Base-by-base conservation (phyloP, 495 filamentous ascomycete species). In the Aspergillus mulundensis region DNA sequence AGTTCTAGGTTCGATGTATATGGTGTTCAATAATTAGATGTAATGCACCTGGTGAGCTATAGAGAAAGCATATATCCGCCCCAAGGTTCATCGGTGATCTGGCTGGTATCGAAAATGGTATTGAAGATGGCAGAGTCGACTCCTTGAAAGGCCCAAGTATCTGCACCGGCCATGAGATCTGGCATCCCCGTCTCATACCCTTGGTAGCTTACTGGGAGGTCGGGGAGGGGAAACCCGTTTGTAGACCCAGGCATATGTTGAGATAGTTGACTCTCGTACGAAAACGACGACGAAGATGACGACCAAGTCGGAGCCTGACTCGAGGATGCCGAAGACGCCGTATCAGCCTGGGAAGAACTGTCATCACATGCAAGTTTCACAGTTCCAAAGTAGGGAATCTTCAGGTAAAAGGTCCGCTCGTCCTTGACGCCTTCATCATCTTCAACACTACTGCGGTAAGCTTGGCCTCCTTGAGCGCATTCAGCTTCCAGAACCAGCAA, bases 401-500 rank as follows among this genome's bases (percentile, higher is more conserved):
- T 34, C 2, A 49, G 46, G 21, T 60, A 61, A 39, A 70, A 59
- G 53, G 36, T 61, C 34, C 64, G 23, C 21, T 58, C 60, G 34
- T 38, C 28, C n/a, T 15, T 57, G 11, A 54, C 59, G 8, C 59
- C 51, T 44, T 63, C 45, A 20, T 55, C 56, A 18, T 25, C 52
- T 53, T 30, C 39, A 47, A 42, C 12, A 39, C 56, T 52, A 42
- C 64, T 16, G 46, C 54, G 44, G 28, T 51, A 53, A 28, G 43
- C 45, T 56, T 66, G 11, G 61, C 57, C 19, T 40, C 53, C 61
- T 54, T 48, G n/a, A 28, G 59, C 61, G 42, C 56, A 53, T 32
- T 72, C 70, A 7, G 54, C 66, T 52, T 76, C 71, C 44, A 73
- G 70, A 7, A 47, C 61, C 2, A 76, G 61, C 21, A 77, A 56